phyloP scores from a whole-genome alignment of 768 basidiomycete genomes.

The Lactifluus hygrophoroides region DNA sequence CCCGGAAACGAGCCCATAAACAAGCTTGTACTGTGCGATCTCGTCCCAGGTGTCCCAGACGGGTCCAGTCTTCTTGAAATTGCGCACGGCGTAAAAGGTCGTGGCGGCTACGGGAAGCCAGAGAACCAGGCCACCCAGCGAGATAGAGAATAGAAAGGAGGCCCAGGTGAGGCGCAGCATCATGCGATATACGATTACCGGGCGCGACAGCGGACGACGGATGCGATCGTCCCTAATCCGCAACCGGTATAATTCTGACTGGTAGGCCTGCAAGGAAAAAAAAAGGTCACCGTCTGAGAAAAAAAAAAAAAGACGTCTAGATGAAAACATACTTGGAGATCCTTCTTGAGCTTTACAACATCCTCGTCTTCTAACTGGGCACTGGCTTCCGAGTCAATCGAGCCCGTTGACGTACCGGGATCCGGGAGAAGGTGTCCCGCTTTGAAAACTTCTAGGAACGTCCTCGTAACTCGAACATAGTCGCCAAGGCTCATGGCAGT shows the following conservation, averaged over 20 bases:
- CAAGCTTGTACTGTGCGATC: conserved; percentile 82
- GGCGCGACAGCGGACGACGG: conserved; percentile 49
- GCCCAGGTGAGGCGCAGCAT: conserved; percentile 58
- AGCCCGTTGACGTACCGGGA: conserved; percentile 20
- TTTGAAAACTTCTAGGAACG: conserved; percentile 74
- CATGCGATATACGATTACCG: conserved; percentile 54
- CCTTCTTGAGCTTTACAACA: conserved; percentile 28
- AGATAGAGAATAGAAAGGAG: conserved; percentile 50
- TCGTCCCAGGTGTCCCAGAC: conserved; percentile 85
- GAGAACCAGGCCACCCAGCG: conserved; percentile 67
- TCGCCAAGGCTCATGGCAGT: conserved; percentile 81
- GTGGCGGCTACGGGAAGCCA: conserved; percentile 75
- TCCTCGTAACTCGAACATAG: conserved; percentile 64
- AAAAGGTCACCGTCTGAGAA: background rate
- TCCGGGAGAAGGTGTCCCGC: conserved; percentile 22
- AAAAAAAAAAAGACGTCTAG: background rate
- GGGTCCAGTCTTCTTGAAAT: conserved; percentile 75
- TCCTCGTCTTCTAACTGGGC: conserved; percentile 21
- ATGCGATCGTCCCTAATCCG: conserved; percentile 85
- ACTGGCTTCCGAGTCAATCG: conserved; percentile 19
- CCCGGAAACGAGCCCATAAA: conserved; percentile 72
- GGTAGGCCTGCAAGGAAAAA: conserved; percentile 60
- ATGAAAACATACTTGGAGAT: conserved; percentile 46
- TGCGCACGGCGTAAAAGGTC: conserved; percentile 60
- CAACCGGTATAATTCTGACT: conserved; percentile 56